Conservation (phyloP, 129 eudicot genomes). For the Centaurea solstitialis region DNA sequence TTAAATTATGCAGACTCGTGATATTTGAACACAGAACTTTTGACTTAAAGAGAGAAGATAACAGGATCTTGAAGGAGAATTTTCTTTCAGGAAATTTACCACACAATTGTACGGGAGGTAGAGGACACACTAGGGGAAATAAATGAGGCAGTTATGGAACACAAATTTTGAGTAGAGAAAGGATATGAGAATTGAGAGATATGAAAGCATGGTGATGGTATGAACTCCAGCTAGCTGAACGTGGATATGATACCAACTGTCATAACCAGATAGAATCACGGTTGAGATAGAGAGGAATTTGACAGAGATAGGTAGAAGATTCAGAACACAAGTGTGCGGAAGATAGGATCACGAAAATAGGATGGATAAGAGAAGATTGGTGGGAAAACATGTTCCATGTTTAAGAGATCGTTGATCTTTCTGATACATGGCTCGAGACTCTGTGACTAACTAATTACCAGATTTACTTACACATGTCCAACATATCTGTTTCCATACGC, state of each 20-base stretch:
- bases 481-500: background rate
- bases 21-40: background rate
- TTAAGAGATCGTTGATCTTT: background rate
- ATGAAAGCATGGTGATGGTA: background rate
- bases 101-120: background rate
- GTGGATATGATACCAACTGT: background rate
- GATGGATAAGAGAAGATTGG: background rate
- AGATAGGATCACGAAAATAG: background rate
- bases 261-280: background rate
- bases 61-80: background rate
- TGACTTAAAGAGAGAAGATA: background rate
- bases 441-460: background rate
- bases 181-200: background rate
- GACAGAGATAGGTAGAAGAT: background rate
- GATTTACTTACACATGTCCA: background rate
- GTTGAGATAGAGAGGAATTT: background rate
- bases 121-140: background rate
- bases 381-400: background rate
- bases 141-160: background rate
- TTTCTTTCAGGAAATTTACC: background rate
- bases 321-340: background rate
- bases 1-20: background rate
- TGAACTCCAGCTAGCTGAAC: background rate
- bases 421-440: background rate
- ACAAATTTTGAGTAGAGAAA: background rate